These are phyloP conservation scores for Podospora appendiculata DNA, from an alignment of 495 filamentous ascomycete genomes.

Conservation along the genomic window DNA sequence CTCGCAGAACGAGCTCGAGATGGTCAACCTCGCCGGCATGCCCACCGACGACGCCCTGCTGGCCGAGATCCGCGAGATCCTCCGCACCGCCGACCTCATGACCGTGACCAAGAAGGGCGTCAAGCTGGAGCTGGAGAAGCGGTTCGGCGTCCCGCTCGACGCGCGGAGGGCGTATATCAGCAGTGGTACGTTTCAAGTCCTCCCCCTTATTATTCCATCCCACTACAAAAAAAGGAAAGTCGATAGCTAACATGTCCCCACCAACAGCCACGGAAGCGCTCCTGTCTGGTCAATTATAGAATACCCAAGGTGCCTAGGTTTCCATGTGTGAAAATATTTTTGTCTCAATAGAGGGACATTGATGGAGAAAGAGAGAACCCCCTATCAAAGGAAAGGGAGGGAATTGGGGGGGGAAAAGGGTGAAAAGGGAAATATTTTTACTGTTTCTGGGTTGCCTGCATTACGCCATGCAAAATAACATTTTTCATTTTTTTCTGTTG, in stretches of 20 bases:
- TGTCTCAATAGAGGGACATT: too few relatives aligned
- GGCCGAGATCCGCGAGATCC: conserved; percentile 88
- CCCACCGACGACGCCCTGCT: conserved; percentile 86
- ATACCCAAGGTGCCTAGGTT: too few relatives aligned
- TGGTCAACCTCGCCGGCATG: conserved; percentile 56
- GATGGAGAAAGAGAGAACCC: too few relatives aligned
- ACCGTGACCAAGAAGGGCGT: conserved; percentile 97
- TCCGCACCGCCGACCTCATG: conserved; percentile 91
- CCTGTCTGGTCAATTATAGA: conserved; percentile 37
- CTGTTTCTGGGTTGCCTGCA: too few relatives aligned
- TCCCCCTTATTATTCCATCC: not conserved
- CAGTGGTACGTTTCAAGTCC: conserved; percentile 58
- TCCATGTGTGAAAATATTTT: too few relatives aligned
- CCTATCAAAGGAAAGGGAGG: too few relatives aligned
- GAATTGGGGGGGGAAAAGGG: too few relatives aligned
- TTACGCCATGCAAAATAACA: too few relatives aligned
- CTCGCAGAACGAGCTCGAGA: conserved; percentile 54
- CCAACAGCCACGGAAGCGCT: conserved; percentile 41
- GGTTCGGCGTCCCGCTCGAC: conserved; percentile 79
- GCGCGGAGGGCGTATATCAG: conserved; percentile 83
- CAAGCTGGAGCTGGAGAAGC: conserved; percentile 82
- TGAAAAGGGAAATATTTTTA: too few relatives aligned
- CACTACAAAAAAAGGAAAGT: too few relatives aligned
- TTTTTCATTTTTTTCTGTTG: too few relatives aligned
- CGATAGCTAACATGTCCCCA: not conserved